Evolutionary conservation across 208 protist species (phyloP).

Genomic region (Trypanosoma theileri): DNA sequence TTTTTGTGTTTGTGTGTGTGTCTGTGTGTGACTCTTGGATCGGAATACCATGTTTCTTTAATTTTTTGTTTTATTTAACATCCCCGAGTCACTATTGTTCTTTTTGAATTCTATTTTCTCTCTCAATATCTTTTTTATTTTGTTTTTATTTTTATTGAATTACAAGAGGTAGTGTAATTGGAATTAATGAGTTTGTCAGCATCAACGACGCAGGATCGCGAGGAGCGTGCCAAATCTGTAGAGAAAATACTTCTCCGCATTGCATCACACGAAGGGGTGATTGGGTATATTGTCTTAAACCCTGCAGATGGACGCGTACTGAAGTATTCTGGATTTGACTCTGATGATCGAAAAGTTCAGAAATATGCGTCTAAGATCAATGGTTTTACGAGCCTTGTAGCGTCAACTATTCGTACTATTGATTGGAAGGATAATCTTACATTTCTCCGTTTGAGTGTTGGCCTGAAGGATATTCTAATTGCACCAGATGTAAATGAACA

Average conservation of each 20-base stretch:
- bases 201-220: constrained; percentile 38
- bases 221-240: constrained; percentile 60
- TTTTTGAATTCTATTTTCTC: constrained; percentile 14
- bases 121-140: constrained; percentile 10
- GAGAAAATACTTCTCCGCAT: constrained; percentile 74
- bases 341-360: constrained; percentile 38
- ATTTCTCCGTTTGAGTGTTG: constrained; percentile 77
- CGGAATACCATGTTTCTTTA: constrained; percentile 2
- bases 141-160: background rate
- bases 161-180: background rate
- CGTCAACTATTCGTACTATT: constrained; percentile 74
- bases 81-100: background rate
- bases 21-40: constrained; percentile 6
- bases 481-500: constrained; percentile 76
- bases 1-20: constrained; percentile 1
- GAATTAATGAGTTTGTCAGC: constrained; percentile 29
- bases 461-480: constrained; percentile 66
- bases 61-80: constrained; percentile 8
- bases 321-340: constrained; percentile 59
- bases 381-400: constrained; percentile 66
- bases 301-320: constrained; percentile 57
- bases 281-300: constrained; percentile 80
- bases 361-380: constrained; percentile 65
- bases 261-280: constrained; percentile 66
- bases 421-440: constrained; percentile 79